Evolutionary conservation across 345 rosid genomes (phyloP).

Genomic region (Hibiscus mutabilis): DNA sequence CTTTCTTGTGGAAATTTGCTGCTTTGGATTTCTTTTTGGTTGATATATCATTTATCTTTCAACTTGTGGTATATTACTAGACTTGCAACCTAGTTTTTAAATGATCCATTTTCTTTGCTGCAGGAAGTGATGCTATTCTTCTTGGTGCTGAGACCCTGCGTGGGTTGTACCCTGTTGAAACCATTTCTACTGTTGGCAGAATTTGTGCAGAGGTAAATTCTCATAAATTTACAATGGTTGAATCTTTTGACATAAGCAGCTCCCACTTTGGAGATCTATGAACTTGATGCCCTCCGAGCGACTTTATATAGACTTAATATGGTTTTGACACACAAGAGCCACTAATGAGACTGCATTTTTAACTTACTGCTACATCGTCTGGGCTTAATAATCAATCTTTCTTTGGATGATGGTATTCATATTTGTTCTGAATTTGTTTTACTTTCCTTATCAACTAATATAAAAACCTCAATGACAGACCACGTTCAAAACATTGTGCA

Average conservation of each 20-base stretch:
- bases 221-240: background rate
- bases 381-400: background rate
- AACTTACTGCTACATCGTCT: background rate
- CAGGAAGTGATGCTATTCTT: conserved; percentile 98
- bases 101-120: background rate
- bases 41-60: background rate
- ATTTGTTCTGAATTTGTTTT: background rate
- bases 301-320: background rate
- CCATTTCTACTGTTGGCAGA: conserved; percentile 80
- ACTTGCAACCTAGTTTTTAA: background rate
- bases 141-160: conserved; percentile 98
- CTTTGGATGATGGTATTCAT: background rate
- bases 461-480: no score
- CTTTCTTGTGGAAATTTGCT: background rate
- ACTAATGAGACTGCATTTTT: background rate
- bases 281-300: background rate
- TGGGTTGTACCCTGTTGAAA: conserved; percentile 86
- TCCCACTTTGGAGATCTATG: background rate
- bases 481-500: no score
- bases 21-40: background rate
- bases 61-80: background rate
- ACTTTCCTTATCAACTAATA: background rate
- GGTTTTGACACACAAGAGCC: background rate
- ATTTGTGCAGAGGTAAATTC: conserved; percentile 81
- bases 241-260: background rate